Base-by-base conservation (phyloP, 495 filamentous ascomycete species). In the Baudoinia panamericana region DNA sequence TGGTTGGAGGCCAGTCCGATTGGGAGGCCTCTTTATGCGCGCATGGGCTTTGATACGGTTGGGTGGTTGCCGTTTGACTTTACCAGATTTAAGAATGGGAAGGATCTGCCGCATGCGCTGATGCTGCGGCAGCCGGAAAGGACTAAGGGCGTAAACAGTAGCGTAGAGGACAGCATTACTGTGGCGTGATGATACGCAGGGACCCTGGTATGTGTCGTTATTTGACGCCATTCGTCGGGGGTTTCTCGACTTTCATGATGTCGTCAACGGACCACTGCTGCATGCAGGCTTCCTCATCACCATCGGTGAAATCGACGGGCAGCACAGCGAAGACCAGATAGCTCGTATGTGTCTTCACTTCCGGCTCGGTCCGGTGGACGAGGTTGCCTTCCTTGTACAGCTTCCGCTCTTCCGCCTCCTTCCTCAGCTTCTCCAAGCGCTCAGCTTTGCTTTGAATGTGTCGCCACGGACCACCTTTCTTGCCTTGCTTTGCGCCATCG, bases 281-380 rank as follows among this genome's bases (percentile, higher is more conserved):
- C 31, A 62, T 59, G 21, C 76, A 81, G 12, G 61, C 66, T n/a
- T 68, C 64, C 61, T 99, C 90, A 51, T 93, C 81, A 48, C 80
- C 82, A 34, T 74, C 78, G 0, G 63, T 75, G 92, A 90, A 96
- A 37, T 80, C 78, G 35, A 74, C 65, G 10, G 92, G 92, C 38
- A 99, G 61, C 4, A 90, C 63, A 1, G 92, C 90, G 70, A 99
- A 97, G 5, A 92, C 80, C 12, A 99, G 68, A 59, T 96, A 99
- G 10, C 78, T 84, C 0, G 90, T 99, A 60, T 99, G 90, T 8
- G 76, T 86, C 70, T 93, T 94, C 22, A 95, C 59, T 62, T 99
- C 87, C 1, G 76, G 67, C 62, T 96, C 90, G 4, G 77, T 71
- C 18, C 85, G 73, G 45, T 86, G 82, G 8, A 81, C 67, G 39